phyloP scores from a whole-genome alignment of 345 rosid genomes.

The Clausena lansium region DNA sequence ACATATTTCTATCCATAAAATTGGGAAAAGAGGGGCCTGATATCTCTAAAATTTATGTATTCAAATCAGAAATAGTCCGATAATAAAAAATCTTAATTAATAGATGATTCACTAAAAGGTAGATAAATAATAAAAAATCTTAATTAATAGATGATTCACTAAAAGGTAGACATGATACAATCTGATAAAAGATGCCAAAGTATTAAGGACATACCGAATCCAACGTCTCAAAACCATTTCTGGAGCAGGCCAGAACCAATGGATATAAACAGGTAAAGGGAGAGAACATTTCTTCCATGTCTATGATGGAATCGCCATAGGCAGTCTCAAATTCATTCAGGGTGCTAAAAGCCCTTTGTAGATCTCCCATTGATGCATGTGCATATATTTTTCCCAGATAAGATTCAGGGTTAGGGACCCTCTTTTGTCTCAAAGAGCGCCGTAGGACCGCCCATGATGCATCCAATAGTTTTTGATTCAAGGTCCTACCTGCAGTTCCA shows the following conservation, averaged over 20 bases:
- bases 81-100: slow-evolving; percentile 1
- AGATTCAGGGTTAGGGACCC: slow-evolving; percentile 65
- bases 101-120: not conserved
- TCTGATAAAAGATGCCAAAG: not conserved
- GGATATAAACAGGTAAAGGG: slow-evolving; percentile 84
- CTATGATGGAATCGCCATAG: slow-evolving; percentile 38
- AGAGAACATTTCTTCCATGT: slow-evolving; percentile 62
- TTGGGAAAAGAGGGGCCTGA: not conserved
- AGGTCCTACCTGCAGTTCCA: slow-evolving; percentile 84
- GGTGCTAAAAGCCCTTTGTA: slow-evolving; percentile 66
- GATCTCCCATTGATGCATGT: slow-evolving; percentile 70
- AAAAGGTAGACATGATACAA: not conserved
- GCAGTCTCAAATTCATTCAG: slow-evolving; percentile 72
- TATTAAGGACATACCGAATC: slow-evolving; percentile 56
- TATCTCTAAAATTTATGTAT: not conserved
- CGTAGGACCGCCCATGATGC: slow-evolving; percentile 76
- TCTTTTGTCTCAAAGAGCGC: slow-evolving; percentile 65
- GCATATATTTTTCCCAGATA: slow-evolving; percentile 81
- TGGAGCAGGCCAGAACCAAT: slow-evolving; percentile 78
- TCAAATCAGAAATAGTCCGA: not conserved
- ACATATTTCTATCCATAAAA: not conserved
- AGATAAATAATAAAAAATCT: no score
- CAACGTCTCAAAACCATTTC: slow-evolving; percentile 82
- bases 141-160: not conserved
- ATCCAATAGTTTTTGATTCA: slow-evolving; percentile 61